phyloP scores from a whole-genome alignment of 2,329 filamentous ascomycete genomes.

The Cladophialophora carrionii region DNA sequence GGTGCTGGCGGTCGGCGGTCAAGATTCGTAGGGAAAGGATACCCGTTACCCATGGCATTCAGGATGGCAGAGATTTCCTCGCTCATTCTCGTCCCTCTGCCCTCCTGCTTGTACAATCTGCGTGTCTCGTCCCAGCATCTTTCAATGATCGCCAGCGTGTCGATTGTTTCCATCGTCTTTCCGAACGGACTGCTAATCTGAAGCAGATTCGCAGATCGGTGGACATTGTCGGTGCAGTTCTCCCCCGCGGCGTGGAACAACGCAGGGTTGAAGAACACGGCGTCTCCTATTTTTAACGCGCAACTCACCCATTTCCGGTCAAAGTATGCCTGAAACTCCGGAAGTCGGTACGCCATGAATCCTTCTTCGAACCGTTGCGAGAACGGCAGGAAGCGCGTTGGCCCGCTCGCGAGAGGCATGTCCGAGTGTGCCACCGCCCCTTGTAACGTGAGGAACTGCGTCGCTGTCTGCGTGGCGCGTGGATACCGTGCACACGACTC shows the following conservation, averaged over 20 bases:
- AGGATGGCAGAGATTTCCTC: constrained; percentile 53
- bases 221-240: constrained; percentile 55
- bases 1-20: constrained; percentile 60
- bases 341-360: constrained; percentile 60
- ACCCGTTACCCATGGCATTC: constrained; percentile 59
- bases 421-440: constrained; percentile 66
- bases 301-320: constrained; percentile 57
- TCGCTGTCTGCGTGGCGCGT: constrained; percentile 57
- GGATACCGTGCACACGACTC: constrained; percentile 55
- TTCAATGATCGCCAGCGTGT: constrained; percentile 57
- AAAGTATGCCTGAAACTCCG: constrained; percentile 61
- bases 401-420: constrained; percentile 62
- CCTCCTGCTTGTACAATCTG: constrained; percentile 34
- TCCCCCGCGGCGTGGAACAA: constrained; percentile 66
- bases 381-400: constrained; percentile 64
- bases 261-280: constrained; percentile 66
- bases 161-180: constrained; percentile 66
- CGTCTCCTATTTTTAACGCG: constrained; percentile 60
- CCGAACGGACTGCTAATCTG: constrained; percentile 66
- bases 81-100: constrained; percentile 51
- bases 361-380: constrained; percentile 62
- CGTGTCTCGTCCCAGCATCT: constrained; percentile 58
- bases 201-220: constrained; percentile 63
- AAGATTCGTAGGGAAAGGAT: constrained; percentile 66
- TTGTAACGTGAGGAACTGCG: constrained; percentile 64